phyloP scores from a whole-genome alignment of 768 basidiomycete genomes.

The Symmetrospora coprosmae region DNA sequence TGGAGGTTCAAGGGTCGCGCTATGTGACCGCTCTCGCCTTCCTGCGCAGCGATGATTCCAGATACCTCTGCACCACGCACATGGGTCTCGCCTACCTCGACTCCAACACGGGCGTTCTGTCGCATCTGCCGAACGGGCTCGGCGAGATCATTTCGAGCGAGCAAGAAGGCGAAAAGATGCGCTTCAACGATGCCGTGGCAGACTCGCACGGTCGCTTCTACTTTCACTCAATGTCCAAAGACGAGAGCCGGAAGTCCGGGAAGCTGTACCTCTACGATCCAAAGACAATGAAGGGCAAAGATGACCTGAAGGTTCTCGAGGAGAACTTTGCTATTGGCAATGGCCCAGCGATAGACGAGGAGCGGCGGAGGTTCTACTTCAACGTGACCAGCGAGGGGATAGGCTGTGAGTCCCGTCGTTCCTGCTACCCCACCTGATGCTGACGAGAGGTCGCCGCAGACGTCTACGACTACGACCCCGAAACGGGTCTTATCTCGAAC shows the following conservation, averaged over 20 bases:
- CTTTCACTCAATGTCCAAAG: slow-evolving; percentile 14
- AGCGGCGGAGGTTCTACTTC: slow-evolving; percentile 12
- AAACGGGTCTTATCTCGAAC: slow-evolving; percentile 9
- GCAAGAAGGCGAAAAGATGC: neutral
- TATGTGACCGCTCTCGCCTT: slow-evolving; percentile 17
- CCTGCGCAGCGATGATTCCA: slow-evolving; percentile 2
- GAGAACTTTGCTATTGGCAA: slow-evolving; percentile 18
- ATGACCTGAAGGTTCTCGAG: slow-evolving; percentile 7
- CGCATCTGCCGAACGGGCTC: neutral
- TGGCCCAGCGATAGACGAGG: slow-evolving; percentile 16
- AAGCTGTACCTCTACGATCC: slow-evolving; percentile 20
- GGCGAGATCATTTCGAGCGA: neutral
- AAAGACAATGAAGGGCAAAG: slow-evolving; percentile 1
- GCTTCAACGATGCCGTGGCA: slow-evolving; percentile 21
- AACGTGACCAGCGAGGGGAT: slow-evolving; percentile 2
- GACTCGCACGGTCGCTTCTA: slow-evolving; percentile 20
- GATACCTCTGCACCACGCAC: slow-evolving; percentile 17
- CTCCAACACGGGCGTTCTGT: slow-evolving; percentile 1
- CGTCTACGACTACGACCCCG: slow-evolving; percentile 17
- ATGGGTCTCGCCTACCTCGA: slow-evolving; percentile 17
- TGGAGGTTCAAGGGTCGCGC: slow-evolving; percentile 15
- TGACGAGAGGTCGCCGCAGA: neutral
- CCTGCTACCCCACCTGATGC: neutral
- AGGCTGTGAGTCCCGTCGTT: slow-evolving; percentile 2
- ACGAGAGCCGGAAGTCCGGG: neutral